These are phyloP conservation scores for Rhododendron griersonianum DNA, from an alignment of 148 eudicot genomes.

Conservation along the genomic window DNA sequence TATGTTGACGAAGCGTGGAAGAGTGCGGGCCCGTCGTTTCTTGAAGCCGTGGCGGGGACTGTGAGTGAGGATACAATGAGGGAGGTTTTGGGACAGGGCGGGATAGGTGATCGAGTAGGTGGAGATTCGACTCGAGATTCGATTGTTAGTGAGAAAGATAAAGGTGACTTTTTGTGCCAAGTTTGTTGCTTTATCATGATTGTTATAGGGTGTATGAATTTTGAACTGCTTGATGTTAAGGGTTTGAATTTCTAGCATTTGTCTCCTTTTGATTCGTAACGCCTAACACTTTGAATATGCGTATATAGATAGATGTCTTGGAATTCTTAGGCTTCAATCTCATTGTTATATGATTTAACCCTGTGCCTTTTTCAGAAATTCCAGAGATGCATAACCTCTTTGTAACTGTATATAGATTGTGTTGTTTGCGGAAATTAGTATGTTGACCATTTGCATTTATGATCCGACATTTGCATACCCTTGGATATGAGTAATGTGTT, in stretches of 20 bases:
- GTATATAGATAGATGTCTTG: neutral
- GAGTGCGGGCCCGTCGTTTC: constrained; percentile 55
- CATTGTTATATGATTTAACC: neutral
- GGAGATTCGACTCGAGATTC: constrained; percentile 2
- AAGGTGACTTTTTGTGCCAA: neutral
- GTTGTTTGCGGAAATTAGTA: neutral
- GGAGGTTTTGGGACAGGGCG: constrained; percentile 10
- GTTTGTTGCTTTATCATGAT: neutral
- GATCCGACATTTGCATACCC: neutral
- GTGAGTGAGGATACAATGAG: constrained; percentile 15
- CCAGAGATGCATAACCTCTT: neutral
- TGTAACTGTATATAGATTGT: neutral
- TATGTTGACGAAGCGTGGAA: constrained; percentile 52
- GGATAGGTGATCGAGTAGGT: neutral
- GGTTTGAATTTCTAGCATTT: neutral
- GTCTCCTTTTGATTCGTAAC: neutral
- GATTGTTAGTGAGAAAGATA: neutral
- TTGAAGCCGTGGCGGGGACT: constrained; percentile 38
- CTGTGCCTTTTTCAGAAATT: neutral
- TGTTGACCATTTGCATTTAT: neutral
- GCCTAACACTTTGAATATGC: neutral
- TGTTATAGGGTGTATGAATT: neutral
- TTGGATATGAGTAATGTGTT: neutral
- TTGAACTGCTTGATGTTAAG: neutral
- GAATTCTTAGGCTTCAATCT: neutral